Evolutionary conservation across 2,329 filamentous ascomycete species (phyloP), one percentile per base, ranked within the genome.

Genomic region (Epichloe amarillans): DNA sequence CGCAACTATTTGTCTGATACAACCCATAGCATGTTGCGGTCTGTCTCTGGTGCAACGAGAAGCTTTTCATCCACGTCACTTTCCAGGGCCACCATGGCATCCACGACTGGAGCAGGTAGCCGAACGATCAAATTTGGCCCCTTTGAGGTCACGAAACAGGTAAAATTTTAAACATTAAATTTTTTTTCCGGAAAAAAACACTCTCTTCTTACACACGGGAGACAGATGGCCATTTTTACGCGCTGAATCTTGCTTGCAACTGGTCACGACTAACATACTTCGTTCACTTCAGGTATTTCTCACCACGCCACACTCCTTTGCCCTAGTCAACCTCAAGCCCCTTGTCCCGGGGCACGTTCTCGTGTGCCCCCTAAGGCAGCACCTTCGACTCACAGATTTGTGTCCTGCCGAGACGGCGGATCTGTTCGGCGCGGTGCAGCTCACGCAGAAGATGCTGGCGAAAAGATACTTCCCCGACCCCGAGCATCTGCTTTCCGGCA

Each of bases 311-410:
- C 76, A 85, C 60, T 87, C 84, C 58, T 96, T 89, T 71, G 89
- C 88, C 50, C 76, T 97, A 55, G 90, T 97, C 52, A 98, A 98
- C 70, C 80, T 97, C 64, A 96, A 95, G 69, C 93, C 93, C 23
- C 79, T 98, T 38, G 77, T 96, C 2, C 89, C 90, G 0, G 93
- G 93, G 52, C 93, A 98, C 71, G 84, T 97, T 54, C 85, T 98
- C 35, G 79, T 98, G 54, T 95, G 86, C 57, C 88, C 93, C 0
- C 76, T 80, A 19, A 75, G 75, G 36, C 69, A 72, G 30, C 84
- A 89, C 57, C 79, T 76, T 46, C 86, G 88, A 47, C 76, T 97
- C 51, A 79, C 82, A 48, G 86, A 94, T 64, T 79, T 96, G 46
- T 79, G 80, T 0, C 60, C 75, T 0, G 71, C 73, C 17, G 90